phyloP scores from a whole-genome alignment of 441 rosid genomes.

The Populus hybrid region DNA sequence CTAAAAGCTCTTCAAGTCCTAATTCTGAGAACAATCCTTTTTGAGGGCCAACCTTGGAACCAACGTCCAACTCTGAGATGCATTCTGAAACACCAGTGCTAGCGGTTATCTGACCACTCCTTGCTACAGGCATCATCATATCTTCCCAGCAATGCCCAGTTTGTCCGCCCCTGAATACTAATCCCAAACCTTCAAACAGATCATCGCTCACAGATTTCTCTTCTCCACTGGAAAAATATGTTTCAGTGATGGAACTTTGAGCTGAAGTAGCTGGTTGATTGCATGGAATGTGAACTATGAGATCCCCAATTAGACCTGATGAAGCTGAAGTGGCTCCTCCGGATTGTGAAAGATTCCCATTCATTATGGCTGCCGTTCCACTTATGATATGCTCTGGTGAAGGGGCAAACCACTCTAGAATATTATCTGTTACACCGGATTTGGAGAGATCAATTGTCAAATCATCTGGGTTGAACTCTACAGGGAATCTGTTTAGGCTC shows the following conservation, averaged over 20 bases:
- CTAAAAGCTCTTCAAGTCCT: slow-evolving; percentile 63
- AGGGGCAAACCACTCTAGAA: slow-evolving; percentile 48
- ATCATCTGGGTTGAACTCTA: slow-evolving; percentile 37
- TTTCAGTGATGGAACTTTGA: slow-evolving; percentile 32
- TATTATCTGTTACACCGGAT: slow-evolving; percentile 45
- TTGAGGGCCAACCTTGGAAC: slow-evolving; percentile 28
- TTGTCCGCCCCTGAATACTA: slow-evolving; percentile 23
- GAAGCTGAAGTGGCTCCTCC: slow-evolving; percentile 23
- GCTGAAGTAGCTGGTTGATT: slow-evolving; percentile 24
- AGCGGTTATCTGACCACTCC: slow-evolving; percentile 11
- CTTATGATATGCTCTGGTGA: slow-evolving; percentile 35
- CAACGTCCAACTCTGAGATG: slow-evolving; percentile 33
- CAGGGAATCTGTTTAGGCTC: slow-evolving; percentile 27
- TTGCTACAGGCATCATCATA: slow-evolving; percentile 24
- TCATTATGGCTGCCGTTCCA: slow-evolving; percentile 20
- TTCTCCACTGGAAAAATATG: slow-evolving; percentile 19
- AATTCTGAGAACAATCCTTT: slow-evolving; percentile 74
- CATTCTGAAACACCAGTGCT: slow-evolving; percentile 30
- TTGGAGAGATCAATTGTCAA: slow-evolving; percentile 40
- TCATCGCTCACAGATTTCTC: slow-evolving; percentile 30
- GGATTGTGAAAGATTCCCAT: slow-evolving; percentile 25
- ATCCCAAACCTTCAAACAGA: slow-evolving; percentile 42
- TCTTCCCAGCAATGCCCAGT: slow-evolving; percentile 38
- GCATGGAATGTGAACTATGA: slow-evolving; percentile 22
- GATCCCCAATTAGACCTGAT: slow-evolving; percentile 23